Evolutionary conservation across 768 basidiomycete species (phyloP).

Genomic region (Boletus vinaceobasis): DNA sequence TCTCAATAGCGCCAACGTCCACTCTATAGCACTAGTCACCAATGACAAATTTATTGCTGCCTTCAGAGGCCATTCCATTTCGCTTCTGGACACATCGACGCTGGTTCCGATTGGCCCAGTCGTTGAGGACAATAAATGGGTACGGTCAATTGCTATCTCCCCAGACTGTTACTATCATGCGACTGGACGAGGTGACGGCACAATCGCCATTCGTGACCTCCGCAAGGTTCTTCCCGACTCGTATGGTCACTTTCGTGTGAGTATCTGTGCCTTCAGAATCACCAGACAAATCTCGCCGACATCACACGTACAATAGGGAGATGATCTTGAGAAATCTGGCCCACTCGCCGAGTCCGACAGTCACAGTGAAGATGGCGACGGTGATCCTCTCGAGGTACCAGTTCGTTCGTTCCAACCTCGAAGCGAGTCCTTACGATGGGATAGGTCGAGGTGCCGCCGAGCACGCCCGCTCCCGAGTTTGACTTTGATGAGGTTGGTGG

Average conservation of each 20-base stretch:
- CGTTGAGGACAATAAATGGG: background rate
- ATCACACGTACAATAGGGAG: too few relatives aligned
- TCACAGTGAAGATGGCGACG: too few relatives aligned
- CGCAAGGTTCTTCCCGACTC: too few relatives aligned
- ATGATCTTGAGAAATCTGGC: too few relatives aligned
- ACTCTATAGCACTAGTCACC: background rate
- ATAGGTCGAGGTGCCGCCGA: background rate
- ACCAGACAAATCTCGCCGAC: too few relatives aligned
- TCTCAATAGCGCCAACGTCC: background rate
- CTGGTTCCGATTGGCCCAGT: background rate
- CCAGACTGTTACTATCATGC: too few relatives aligned
- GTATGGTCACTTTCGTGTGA: too few relatives aligned
- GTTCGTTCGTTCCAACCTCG: background rate
- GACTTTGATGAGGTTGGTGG: background rate
- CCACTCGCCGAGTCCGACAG: too few relatives aligned
- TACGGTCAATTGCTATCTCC: background rate
- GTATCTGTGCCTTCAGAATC: too few relatives aligned
- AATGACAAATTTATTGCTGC: background rate
- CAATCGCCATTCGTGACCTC: too few relatives aligned
- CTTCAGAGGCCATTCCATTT: background rate
- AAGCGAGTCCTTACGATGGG: background rate
- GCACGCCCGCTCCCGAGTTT: background rate
- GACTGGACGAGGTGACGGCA: too few relatives aligned
- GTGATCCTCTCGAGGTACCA: too few relatives aligned
- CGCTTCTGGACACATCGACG: background rate